Base-by-base conservation (phyloP, 768 basidiomycete species). In the Guyanaporus albipodus region DNA sequence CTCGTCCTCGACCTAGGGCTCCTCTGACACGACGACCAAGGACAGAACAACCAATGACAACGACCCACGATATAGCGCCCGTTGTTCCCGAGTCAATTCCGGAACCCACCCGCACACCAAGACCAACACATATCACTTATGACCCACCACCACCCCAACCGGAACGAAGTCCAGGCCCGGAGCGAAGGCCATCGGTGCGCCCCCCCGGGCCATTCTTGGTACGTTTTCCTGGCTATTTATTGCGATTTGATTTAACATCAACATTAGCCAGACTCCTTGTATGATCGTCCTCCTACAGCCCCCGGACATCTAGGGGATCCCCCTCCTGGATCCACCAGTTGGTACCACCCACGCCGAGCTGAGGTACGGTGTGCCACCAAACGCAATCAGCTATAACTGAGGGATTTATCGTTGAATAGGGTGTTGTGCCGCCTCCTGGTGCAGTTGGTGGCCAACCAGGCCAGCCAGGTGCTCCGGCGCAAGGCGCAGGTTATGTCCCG, bases 401-500 rank as follows among this genome's bases (percentile, higher is more conserved):
- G 4, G 8, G n/a, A 26, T 52, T 19, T 32, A 18, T 3, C 21
- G 4, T 46, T 48, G 37, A 32, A 36, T 8, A 66, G 64, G 44
- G 57, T 31, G 33, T 49, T 17, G 42, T 57, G 24, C 58, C 65
- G 22, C 64, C 66, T 24, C 66, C 61, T 2, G 61, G 58, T 22
- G 40, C 49, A n/a, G 6, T 68, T n/a, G 51, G 42, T 15, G 51
- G 42, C 2, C 46, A 31, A 28, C 43, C 54, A 19, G 46, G 46
- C 38, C 67, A 55, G 46, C 48, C 57, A 21, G 53, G 57, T n/a
- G 60, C 60, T 26, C 53, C 34, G 14, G 58, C 46, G 22, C 52
- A 55, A 34, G 63, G 61, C 17, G 64, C 69, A 2, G 54, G 57
- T 8, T 75, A 73, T 57, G 55, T 71, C 19, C 67, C 67, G 22